Evolutionary conservation across 495 filamentous ascomycete species (phyloP).

Genomic region (Penicillium chermesinum): DNA sequence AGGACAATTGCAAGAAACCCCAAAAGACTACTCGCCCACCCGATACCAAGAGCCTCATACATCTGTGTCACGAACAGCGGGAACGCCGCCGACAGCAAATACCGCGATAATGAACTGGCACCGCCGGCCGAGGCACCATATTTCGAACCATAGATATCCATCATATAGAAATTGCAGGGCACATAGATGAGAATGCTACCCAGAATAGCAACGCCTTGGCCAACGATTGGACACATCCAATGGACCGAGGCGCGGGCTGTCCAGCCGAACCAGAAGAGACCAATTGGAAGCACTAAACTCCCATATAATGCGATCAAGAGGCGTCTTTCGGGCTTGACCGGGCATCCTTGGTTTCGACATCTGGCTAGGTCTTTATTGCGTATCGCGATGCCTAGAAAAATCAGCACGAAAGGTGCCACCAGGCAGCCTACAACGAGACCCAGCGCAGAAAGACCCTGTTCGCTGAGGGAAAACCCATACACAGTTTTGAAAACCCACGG

Average conservation of each 20-base stretch:
- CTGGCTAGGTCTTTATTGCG: constrained; percentile 2
- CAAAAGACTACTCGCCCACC: constrained; percentile 49
- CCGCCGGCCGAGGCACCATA: constrained; percentile 57
- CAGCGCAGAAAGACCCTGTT: constrained; percentile 19
- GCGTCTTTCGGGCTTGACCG: constrained; percentile 31
- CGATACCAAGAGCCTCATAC: constrained; percentile 44
- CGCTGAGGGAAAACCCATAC: constrained; percentile 25
- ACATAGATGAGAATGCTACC: constrained; percentile 16
- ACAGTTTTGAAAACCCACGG: constrained; percentile 32
- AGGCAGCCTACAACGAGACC: constrained; percentile 8
- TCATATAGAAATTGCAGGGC: constrained; percentile 40
- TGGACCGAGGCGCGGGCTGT: constrained; percentile 34
- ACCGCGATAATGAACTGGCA: constrained; percentile 57
- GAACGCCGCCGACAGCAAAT: constrained; percentile 56
- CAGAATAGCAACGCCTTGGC: constrained; percentile 7
- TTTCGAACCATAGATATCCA: constrained; percentile 52
- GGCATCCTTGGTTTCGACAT: not conserved
- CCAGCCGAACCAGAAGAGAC: constrained; percentile 51
- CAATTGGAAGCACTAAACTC: constrained; percentile 40
- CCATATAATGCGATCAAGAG: constrained; percentile 42
- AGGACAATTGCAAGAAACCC: constrained; percentile 34
- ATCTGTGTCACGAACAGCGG: constrained; percentile 56
- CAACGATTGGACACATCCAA: constrained; percentile 49
- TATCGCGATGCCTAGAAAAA: constrained; percentile 14
- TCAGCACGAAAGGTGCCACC: constrained; percentile 14